Percentiles rank a stretch among this genome's conserved stretches.
These are phyloP conservation scores for Grammothele lineata DNA, from an alignment of 768 basidiomycete genomes.

Conservation along the genomic window DNA sequence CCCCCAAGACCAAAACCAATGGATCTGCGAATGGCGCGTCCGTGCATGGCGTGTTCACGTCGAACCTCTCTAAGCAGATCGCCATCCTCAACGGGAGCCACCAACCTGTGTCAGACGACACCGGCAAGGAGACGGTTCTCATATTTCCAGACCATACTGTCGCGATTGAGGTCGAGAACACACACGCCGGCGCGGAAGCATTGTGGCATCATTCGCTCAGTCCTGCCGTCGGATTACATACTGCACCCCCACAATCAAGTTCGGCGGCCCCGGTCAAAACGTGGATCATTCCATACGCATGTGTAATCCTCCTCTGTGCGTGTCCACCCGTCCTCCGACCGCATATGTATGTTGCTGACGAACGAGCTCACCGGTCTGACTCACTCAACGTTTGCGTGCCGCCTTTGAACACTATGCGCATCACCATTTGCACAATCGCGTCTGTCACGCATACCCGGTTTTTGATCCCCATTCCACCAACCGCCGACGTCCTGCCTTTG, in stretches of 20 bases:
- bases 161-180: conserved; percentile 65
- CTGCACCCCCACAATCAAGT: conserved; percentile 33
- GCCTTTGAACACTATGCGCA: no score
- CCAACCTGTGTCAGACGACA: conserved; percentile 59
- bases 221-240: conserved; percentile 49
- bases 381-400: no score
- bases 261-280: conserved; percentile 46
- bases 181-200: conserved; percentile 59
- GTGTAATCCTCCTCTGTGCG: conserved; percentile 86
- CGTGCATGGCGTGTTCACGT: no score
- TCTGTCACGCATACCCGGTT: no score
- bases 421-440: no score
- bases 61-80: no score
- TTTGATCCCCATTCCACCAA: no score
- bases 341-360: neutral
- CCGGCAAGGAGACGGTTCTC: conserved; percentile 70
- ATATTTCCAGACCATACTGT: conserved; percentile 92
- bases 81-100: conserved; percentile 86
- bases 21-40: no score
- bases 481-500: neutral
- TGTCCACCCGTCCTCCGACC: conserved; percentile 4
- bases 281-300: conserved; percentile 86
- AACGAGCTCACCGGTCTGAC: neutral
- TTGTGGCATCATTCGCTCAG: conserved; percentile 65
- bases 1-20: no score